phyloP scores from a whole-genome alignment of 768 basidiomycete genomes.

The Russula earlei region DNA sequence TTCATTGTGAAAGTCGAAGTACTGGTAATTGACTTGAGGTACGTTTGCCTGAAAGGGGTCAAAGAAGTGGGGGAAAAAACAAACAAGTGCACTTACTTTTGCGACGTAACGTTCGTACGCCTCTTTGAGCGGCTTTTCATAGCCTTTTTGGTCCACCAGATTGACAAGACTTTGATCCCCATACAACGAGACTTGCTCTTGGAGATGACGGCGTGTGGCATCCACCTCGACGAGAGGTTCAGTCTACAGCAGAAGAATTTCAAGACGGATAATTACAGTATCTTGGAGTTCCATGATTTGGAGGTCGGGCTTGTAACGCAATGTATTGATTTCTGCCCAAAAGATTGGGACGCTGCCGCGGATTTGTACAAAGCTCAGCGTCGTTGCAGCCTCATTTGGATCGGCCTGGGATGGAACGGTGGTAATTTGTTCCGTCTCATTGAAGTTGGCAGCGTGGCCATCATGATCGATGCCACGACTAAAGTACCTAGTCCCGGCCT shows the following conservation, averaged over 20 bases:
- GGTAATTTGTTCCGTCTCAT: constrained; percentile 94
- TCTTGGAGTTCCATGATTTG: constrained; percentile 90
- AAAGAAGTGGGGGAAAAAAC: background rate
- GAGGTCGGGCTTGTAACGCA: constrained; percentile 93
- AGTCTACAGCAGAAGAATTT: background rate
- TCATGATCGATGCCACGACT: constrained; percentile 83
- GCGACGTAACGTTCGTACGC: constrained; percentile 76
- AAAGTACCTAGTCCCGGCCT: constrained; percentile 96
- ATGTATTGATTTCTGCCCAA: constrained; percentile 94
- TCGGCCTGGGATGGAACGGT: constrained; percentile 55
- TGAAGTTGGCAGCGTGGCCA: constrained; percentile 93
- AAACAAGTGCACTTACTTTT: constrained; percentile 33
- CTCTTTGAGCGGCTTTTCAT: constrained; percentile 92
- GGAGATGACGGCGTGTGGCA: constrained; percentile 65
- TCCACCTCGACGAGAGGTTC: constrained; percentile 40
- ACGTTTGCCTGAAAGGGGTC: constrained; percentile 42
- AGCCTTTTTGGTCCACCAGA: constrained; percentile 87
- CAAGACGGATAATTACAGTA: constrained; percentile 45
- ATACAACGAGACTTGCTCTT: constrained; percentile 63
- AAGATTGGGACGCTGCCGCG: constrained; percentile 90
- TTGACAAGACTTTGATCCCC: constrained; percentile 77
- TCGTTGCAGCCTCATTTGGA: constrained; percentile 42
- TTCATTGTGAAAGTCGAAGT: constrained; percentile 97
- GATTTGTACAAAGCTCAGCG: constrained; percentile 86
- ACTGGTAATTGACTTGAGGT: constrained; percentile 72